Base-by-base conservation (phyloP, 805 yeast genomes). In the Ogataea allantospora region DNA sequence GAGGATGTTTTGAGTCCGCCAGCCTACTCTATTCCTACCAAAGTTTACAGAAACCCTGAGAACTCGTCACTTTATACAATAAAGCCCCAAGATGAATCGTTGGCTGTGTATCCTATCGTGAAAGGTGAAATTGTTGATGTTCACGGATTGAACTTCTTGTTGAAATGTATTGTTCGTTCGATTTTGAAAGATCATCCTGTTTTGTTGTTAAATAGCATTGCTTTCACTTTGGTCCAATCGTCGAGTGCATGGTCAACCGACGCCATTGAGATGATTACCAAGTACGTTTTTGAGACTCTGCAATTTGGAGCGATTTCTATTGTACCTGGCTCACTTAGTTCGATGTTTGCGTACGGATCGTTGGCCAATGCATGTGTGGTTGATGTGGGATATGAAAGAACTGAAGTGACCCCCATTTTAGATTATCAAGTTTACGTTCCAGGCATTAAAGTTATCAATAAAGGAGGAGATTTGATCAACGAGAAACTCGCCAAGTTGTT, bases 391-490 rank as follows among this genome's bases (percentile, higher is more conserved):
- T 66, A 68, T 45, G 76, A 79, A 16, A 76, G 81, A 48, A 77
- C 88, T 3, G 95, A 88, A 56, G 69, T 91, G 16, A 70, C 80
- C 9, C 93, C 96, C 3, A 76, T 91, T n/a, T 61, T 84, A 20
- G 93, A 85, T 45, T 87, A 77, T 52, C 78, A 80, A 41, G 71
- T 77, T 5, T 63, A 81, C 37, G 69, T 71, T 20, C 76, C 75
- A 46, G 80, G 88, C 4, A 48, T 54, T 10, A 39, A 43, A 25
- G 36, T 44, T 21, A 29, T 58, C 11, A 20, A 38, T 22, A 50
- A 57, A n/a, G 99, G 99, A 9, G 89, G 95, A 2, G 48, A 63
- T 11, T 55, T 65, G 19, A 82, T 91, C 25, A 85, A 85, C 50
- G 60, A 67, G 14, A 66, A 65, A 9, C 62, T 91, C 37, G 44